Percentiles rank a stretch among this genome's conserved stretches.
These are phyloP conservation scores for Saccharomyces uvarum DNA, from an alignment of 1,139 yeast genomes.

Conservation along the genomic window DNA sequence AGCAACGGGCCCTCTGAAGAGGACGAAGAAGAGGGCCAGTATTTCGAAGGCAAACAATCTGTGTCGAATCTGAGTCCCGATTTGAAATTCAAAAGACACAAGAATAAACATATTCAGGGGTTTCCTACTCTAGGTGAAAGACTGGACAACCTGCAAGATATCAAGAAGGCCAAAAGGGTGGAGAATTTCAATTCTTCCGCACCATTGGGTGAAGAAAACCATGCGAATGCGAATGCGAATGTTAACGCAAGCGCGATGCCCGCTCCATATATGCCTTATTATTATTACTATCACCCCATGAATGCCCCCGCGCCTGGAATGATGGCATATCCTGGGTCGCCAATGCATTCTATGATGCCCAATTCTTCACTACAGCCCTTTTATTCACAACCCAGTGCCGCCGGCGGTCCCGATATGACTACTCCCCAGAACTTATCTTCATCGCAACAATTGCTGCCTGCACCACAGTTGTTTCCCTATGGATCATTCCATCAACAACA, in stretches of 20 bases:
- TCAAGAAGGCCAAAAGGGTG: conserved; percentile 26
- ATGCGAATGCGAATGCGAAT: neutral
- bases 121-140: conserved; percentile 28
- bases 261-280: conserved; percentile 22
- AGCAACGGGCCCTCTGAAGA: neutral
- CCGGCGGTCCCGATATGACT: neutral
- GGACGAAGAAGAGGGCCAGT: neutral
- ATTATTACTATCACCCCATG: conserved; percentile 11
- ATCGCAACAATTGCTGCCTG: conserved; percentile 21
- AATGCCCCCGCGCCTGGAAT: conserved; percentile 16
- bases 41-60: neutral
- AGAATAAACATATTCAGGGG: conserved; percentile 19
- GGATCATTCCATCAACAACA: conserved; percentile 10
- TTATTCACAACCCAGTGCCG: conserved; percentile 15
- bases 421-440: conserved; percentile 3
- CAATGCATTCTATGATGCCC: conserved; percentile 16
- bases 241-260: conserved; percentile 5
- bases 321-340: conserved; percentile 22
- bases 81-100: conserved; percentile 29
- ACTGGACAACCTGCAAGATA: conserved; percentile 25
- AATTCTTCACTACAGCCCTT: conserved; percentile 26
- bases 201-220: neutral
- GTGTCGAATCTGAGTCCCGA: conserved; percentile 8
- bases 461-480: conserved; percentile 19
- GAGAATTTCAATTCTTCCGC: conserved; percentile 30